Conservation (phyloP, 495 filamentous ascomycete genomes). For the Podospora bellae-mahoneyi region DNA sequence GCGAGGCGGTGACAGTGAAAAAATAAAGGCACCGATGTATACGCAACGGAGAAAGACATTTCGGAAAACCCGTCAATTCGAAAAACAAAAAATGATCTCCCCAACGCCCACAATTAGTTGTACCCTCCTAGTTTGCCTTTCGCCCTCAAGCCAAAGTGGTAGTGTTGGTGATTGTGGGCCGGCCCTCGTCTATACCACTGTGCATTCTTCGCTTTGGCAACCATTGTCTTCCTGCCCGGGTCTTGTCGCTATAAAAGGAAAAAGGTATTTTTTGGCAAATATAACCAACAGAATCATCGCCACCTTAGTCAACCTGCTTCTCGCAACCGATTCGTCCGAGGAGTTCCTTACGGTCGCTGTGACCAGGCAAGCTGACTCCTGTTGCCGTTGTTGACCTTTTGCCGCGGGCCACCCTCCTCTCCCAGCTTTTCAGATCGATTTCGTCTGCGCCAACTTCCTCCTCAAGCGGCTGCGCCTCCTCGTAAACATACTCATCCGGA, state of each 20-base stretch:
- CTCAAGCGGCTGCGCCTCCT: conserved; percentile 52
- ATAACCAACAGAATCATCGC: background rate
- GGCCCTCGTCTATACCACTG: background rate
- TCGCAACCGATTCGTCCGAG: conserved; percentile 73
- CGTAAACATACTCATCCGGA: conserved; percentile 48
- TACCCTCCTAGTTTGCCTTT: background rate
- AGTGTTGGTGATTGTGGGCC: background rate
- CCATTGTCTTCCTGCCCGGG: background rate
- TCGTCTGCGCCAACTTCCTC: conserved; percentile 65
- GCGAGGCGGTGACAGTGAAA: background rate
- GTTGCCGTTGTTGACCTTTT: conserved; percentile 44
- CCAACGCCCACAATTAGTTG: background rate
- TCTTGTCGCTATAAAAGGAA: background rate
- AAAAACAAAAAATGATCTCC: background rate
- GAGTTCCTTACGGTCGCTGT: conserved; percentile 70
- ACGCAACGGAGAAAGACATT: background rate
- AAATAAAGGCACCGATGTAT: background rate
- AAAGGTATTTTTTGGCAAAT: background rate
- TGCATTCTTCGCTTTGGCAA: background rate
- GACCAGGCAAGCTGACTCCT: conserved; percentile 62
- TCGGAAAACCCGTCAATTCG: background rate
- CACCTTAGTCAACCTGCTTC: conserved; percentile 53
- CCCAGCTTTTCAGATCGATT: conserved; percentile 54
- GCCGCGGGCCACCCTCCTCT: conserved; percentile 40
- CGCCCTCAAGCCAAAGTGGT: background rate